Base-by-base conservation (phyloP, 179 eudicot species). In the Spinacia oleracea region DNA sequence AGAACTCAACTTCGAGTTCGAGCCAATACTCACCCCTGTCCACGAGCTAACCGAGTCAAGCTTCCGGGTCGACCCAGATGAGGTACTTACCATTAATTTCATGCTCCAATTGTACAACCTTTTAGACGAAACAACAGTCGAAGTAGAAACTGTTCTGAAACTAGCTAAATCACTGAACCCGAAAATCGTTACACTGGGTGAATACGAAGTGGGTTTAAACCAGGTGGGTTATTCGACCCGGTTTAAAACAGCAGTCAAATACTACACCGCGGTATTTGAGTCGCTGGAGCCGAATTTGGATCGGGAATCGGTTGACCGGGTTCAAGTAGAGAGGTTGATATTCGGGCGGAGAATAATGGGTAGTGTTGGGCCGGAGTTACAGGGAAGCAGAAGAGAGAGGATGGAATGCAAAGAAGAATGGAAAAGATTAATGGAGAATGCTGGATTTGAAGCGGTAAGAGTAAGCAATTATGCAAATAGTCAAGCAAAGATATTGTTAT, bases 381-480 rank as follows among this genome's bases (percentile, higher is more conserved):
- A 80, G 73, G 91, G 86, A 58, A 79, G 72, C 20, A 42, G 56
- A 68, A 86, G 93, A 42, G 91, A 90, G 64, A 73, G 94, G 7
- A 91, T 89, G 91, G 96, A 88, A 62, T 87, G 85, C 27, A 96
- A 84, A 21, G 93, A 89, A 11, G 79, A 84, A 60, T 96, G 99
- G 99, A 86, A 73, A 74, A 31, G 25, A 0, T 29, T 90, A 45
- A 90, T 96, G 98, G 93, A 90, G 45, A 77, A 74, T 9, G 87
- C 91, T 7, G 97, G 97, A 10, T 96, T 93, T 42, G 84, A 87
- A 63, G 77, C 86, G 40, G 90, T 96, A 1, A 74, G 55, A 18
- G 84, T 90, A 7, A 96, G 99, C 85, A 84, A 93, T 85, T 96
- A 96, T 73, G 92, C 99, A n/a, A 78, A 79, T 68, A 96, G 99